Percentiles rank a stretch among this genome's conserved stretches.
Conservation (phyloP, 345 rosid genomes). For the Litchi chinensis region DNA sequence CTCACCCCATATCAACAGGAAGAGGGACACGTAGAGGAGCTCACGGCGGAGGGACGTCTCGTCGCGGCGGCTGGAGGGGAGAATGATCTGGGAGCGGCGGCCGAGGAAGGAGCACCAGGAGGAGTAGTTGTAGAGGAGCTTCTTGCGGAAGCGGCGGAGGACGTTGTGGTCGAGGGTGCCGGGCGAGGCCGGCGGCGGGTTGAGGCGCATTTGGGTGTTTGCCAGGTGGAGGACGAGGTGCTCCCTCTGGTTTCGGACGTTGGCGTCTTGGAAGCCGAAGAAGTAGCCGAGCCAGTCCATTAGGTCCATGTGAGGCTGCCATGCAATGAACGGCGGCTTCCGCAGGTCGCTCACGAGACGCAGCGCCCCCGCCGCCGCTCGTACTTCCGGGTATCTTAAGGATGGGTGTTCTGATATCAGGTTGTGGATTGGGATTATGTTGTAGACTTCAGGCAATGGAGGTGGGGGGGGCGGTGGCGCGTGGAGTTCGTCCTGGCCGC, state of each 20-base stretch:
- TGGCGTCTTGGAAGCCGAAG: constrained; percentile 79
- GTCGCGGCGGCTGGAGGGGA: constrained; percentile 27
- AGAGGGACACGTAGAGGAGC: constrained; percentile 54
- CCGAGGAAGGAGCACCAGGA: constrained; percentile 78
- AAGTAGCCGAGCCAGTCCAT: constrained; percentile 74
- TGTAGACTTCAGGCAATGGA: constrained; percentile 39
- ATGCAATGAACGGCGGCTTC: constrained; percentile 51
- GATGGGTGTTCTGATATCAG: constrained; percentile 74
- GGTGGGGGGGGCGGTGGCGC: constrained; percentile 38
- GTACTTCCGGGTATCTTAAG: constrained; percentile 66
- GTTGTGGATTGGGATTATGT: constrained; percentile 82
- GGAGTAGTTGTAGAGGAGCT: constrained; percentile 64
- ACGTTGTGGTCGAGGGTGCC: constrained; percentile 61
- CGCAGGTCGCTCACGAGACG: constrained; percentile 59
- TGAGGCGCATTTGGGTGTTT: constrained; percentile 83
- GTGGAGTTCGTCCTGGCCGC: constrained; percentile 29
- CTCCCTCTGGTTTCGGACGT: constrained; percentile 84
- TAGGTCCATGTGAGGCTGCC: constrained; percentile 60
- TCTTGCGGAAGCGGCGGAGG: constrained; percentile 59
- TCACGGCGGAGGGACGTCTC: constrained; percentile 41
- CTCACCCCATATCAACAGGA: constrained; percentile 69
- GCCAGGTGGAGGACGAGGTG: constrained; percentile 88
- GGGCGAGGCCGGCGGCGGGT: constrained; percentile 47
- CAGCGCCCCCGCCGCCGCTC: constrained; percentile 71
- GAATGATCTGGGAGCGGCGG: constrained; percentile 42